Evolutionary conservation across 2,329 filamentous ascomycete species (phyloP), one percentile per base, ranked within the genome.

Genomic region (Colletotrichum incanum): DNA sequence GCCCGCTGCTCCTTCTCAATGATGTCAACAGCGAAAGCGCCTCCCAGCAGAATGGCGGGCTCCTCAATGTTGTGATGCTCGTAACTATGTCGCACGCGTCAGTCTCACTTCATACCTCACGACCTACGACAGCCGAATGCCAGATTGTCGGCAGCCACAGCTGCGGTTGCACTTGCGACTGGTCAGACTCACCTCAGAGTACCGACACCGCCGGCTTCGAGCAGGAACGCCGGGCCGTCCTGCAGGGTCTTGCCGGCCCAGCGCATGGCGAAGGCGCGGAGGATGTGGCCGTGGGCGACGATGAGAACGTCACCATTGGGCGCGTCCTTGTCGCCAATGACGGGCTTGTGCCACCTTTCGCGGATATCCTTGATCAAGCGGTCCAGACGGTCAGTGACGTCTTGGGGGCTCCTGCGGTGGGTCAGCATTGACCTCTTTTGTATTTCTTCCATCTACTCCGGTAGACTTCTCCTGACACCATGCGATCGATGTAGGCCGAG

Each of bases 161-260:
- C n/a, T 56, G n/a, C 18, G 12, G 34, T 11, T 56, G 34, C 4
- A 2, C 18, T 34, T 31, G 28, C 11, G 55, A 2, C 12, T 3
- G 18, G 9, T 6, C 16, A 1, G 49, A 75, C 84, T 79, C 78
- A 93, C 91, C 93, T 96, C 76, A 97, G 80, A 2, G 93, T 93
- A 0, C 93, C 94, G 1, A 96, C 91, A 75, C 93, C 94, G n/a
- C 94, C 94, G 7, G 94, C 93, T 80, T 98, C 95, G n/a, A 98
- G 84, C 73, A 98, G 86, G 79, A 98, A 91, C 7, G 91, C 89
- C 49, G 94, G 93, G 9, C 93, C 94, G 61, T 94, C 92, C 66
- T 90, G 88, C 71, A 98, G 85, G 16, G 89, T 86, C 84, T 93
- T 93, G 0, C 91, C 90, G 0, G 92, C 88, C 95, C 95, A 98